Evolutionary conservation across 2,329 filamentous ascomycete species (phyloP), one percentile per base, ranked within the genome.

Genomic region (Leptographium lundbergii): DNA sequence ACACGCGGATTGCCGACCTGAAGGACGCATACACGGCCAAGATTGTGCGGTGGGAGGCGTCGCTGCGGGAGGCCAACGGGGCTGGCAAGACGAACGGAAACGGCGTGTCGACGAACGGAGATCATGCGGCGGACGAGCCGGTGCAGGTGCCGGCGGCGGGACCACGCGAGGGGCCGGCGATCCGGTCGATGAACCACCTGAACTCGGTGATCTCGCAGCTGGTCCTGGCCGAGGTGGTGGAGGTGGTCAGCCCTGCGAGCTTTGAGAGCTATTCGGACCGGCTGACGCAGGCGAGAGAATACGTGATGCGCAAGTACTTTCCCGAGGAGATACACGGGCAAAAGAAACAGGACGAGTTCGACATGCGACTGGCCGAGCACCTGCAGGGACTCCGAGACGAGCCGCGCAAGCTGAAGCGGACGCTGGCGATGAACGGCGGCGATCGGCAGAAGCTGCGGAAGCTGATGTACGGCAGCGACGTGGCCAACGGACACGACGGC

Each of bases 1-100:
- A 94, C 72, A 86, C 87, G 34, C 84, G 82, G 67, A 77, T 91
- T 39, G 80, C 78, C 50, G 86, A 91, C 65, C 75, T 92, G 51
- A 77, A 78, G n/a, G 81, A 85, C 45, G 82, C 84, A 22, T 88
- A 86, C 66, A 66, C 68, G 59, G 68, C 69, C 48, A 70, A 64
- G 63, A 66, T 71, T 54, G 65, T 67, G 45, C 67, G 65, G 25
- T 64, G 63, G 24, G 65, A 65, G 54, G 59, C 57, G n/a, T 32
- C 59, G 6, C 25, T 25, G 17, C 39, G 29, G 50, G 24, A n/a
- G 10, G 4, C 14, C 32, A 29, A 51, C 19, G 39, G 57, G 11
- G 24, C 4, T 24, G 34, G 3, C 45, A 56, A 22, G 36, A 36
- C 25, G 25, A 22, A 58, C 55, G 34, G 19, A 32, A 58, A 60